Base-by-base conservation (phyloP, 164 flowering plant genomes). In the Platanus orientalis region DNA sequence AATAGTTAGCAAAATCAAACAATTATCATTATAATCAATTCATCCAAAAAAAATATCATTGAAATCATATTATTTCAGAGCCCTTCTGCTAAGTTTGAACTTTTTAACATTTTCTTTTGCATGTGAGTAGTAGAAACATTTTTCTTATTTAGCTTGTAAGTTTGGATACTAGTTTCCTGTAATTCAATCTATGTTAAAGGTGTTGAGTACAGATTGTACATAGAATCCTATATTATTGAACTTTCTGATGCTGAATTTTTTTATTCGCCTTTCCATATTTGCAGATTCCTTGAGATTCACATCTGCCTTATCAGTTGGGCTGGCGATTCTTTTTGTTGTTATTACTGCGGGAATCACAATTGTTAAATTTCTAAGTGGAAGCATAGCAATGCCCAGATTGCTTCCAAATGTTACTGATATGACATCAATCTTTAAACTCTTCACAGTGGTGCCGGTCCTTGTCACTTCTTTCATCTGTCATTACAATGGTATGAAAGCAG, bases 391-490 rank as follows among this genome's bases (percentile, higher is more conserved):
- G 87, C 98, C 98, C 24, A 82, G 90, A 70, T 71, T 79, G 83
- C 72, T 93, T 47, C 98, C 98, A n/a, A 70, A 80, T 58, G 65
- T 85, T 23, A 68, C 79, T 23, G 83, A 80, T 80, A 9, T 84
- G 54, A 30, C 90, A 28, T 82, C 97, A 5, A 61, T 88, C 69
- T 78, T 76, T 73, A 83, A 80, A 9, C 91, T 90, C 66, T 93
- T 90, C 77, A 90, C 98, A 3, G 88, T 76, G 0, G 93, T 90
- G 14, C 97, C 97, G 57, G 82, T 93, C 58, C 83, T 93, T 11
- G 98, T 90, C 73, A 93, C 97, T 21, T 94, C 98, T 25, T 93
- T 73, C 68, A 84, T 90, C 56, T 92, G 98, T 76, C 98, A 93
- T 67, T 90, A 83, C 73, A 93, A 88, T 69, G 94, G 98, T 93